Conservation (phyloP, 164 flowering plant genomes). For the Tinospora cordifolia region DNA sequence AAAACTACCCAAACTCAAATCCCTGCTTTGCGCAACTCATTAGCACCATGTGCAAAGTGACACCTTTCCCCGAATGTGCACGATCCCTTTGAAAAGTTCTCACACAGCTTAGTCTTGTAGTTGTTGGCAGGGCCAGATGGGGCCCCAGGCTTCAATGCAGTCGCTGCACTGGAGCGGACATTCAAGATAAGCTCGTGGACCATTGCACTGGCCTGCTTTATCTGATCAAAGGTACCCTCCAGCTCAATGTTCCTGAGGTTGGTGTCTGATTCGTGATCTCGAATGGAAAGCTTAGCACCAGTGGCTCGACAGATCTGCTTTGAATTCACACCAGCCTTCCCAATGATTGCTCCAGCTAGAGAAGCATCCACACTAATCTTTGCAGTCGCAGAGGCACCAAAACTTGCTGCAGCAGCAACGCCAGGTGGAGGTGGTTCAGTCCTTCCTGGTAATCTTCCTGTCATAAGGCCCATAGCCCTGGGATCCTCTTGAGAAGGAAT, state of each 20-base stretch:
- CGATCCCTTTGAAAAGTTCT: constrained; percentile 50
- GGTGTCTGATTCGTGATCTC: constrained; percentile 60
- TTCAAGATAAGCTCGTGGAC: constrained; percentile 54
- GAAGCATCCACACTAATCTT: constrained; percentile 73
- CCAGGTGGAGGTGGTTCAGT: constrained; percentile 33
- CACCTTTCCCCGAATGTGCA: constrained; percentile 73
- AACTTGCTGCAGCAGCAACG: constrained; percentile 40
- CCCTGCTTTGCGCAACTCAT: too few relatives aligned
- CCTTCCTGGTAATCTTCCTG: constrained; percentile 31
- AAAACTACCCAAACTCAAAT: too few relatives aligned
- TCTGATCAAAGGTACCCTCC: constrained; percentile 76
- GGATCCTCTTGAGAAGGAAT: constrained; percentile 47
- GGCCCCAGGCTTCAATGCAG: too few relatives aligned
- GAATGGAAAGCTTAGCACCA: constrained; percentile 61
- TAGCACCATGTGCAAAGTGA: constrained; percentile 75
- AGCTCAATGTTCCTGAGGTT: constrained; percentile 66
- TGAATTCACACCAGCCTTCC: constrained; percentile 68
- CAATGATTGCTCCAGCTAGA: constrained; percentile 70
- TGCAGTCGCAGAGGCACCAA: constrained; percentile 67
- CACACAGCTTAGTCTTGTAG: constrained; percentile 66
- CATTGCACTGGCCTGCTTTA: constrained; percentile 68
- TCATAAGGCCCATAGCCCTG: constrained; percentile 28
- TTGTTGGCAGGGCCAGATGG: too few relatives aligned
- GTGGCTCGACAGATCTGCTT: constrained; percentile 64
- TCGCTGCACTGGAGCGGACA: constrained; percentile 22